phyloP scores from a whole-genome alignment of 805 yeast species.

The Ogataea degrootiae region DNA sequence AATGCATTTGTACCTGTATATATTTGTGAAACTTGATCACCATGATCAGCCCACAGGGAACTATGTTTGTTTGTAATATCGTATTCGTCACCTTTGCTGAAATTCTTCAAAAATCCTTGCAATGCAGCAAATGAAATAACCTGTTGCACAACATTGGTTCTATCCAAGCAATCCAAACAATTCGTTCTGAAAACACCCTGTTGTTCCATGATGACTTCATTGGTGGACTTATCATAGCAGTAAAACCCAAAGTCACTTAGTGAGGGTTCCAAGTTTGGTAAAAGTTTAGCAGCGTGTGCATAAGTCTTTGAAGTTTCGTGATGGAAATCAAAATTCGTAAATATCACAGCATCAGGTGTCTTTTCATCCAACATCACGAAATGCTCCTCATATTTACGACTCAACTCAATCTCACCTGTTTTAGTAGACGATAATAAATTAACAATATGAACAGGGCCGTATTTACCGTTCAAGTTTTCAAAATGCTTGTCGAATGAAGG shows the following conservation, averaged over 20 bases:
- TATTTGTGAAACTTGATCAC: slow-evolving; percentile 91
- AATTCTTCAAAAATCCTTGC: slow-evolving; percentile 43
- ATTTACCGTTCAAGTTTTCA: slow-evolving; percentile 58
- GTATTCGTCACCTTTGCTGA: slow-evolving; percentile 27
- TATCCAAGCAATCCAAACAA: slow-evolving; percentile 90
- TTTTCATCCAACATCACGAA: slow-evolving; percentile 37
- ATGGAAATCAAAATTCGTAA: slow-evolving; percentile 91
- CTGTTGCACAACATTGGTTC: slow-evolving; percentile 88
- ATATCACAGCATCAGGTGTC: slow-evolving; percentile 39
- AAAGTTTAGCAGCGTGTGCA: slow-evolving; percentile 69
- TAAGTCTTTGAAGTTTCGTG: slow-evolving; percentile 88
- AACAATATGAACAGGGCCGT: slow-evolving; percentile 87
- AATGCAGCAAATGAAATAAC: slow-evolving; percentile 72
- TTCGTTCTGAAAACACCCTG: slow-evolving; percentile 89
- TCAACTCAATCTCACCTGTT: slow-evolving; percentile 68
- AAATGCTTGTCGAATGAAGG: slow-evolving; percentile 86
- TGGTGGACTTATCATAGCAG: slow-evolving; percentile 55
- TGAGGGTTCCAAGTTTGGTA: slow-evolving; percentile 60
- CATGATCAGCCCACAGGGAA: slow-evolving; percentile 96
- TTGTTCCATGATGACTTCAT: slow-evolving; percentile 65
- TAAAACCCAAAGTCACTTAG: slow-evolving; percentile 80
- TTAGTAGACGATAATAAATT: slow-evolving; percentile 74
- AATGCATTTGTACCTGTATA: slow-evolving; percentile 98
- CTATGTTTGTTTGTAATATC: slow-evolving; percentile 74
- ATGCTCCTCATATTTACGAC: slow-evolving; percentile 61